Base-by-base conservation (phyloP, 176 grass and related monocot species). In the Lolium multiflorum region DNA sequence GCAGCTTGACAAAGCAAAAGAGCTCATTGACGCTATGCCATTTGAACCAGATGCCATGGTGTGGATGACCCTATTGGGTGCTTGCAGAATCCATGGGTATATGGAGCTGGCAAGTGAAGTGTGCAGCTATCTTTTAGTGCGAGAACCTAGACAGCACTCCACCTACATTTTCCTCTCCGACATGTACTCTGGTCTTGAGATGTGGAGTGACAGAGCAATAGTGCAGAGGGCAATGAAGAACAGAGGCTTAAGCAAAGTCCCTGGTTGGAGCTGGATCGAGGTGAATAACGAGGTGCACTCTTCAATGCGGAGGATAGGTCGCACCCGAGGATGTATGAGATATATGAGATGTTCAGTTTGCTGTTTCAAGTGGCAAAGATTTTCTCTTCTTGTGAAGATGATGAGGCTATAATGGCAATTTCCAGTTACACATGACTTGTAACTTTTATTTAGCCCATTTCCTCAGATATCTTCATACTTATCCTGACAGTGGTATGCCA, bases 241-340 rank as follows among this genome's bases (percentile, higher is more conserved):
- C 12, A 90, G 81, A 79, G 86, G 91, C 50, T 84, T 95, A 76
- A 92, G 37, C 37, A 95, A 95, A 83, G 83, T 92, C 21, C 93
- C 91, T 52, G 93, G 91, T 73, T 95, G 93, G 91, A 92, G 93
- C 74, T 95, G 93, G 93, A 92, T 95, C 3, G 89, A 95, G 86
- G 72, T 89, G 64, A 89, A 81, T 21, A 89, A 91, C 25, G 75
- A 91, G 66, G 81, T 91, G 64, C 91, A 92, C 77, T 95, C 86
- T 25, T 92, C 54, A 95, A 89, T 73, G 89, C 93, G 7, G 81
- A 92, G 39, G 93, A 95, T 78, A 91, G 77, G 47, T 85, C 84
- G 0, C 91, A 95, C 73, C 77, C 73, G 17, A 90, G 50, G 43
- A 75, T 78, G n/a, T 38, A 76, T 21, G 89, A 91, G 58, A 89